Evolutionary conservation across 2,329 filamentous ascomycete species (phyloP).

Genomic region (Venturia aucupariae): DNA sequence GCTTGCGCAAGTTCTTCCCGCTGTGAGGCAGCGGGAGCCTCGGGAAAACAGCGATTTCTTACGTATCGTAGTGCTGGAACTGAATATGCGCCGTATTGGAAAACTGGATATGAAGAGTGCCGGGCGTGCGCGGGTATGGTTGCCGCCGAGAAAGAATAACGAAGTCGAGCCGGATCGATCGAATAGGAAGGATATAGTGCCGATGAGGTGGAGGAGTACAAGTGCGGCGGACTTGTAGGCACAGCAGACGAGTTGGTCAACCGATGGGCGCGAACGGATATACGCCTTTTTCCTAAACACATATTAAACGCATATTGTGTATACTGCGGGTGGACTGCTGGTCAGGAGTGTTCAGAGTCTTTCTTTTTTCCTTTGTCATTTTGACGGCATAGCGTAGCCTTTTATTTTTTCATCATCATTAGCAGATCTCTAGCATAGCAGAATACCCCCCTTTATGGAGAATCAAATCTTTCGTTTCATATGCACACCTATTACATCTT

Average conservation of each 20-base stretch:
- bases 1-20: slow-evolving; percentile 24
- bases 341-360: background rate
- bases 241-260: no score
- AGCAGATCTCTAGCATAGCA: background rate
- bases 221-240: slow-evolving; percentile 18
- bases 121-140: slow-evolving; percentile 49
- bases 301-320: background rate
- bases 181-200: slow-evolving; percentile 22
- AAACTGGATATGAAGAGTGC: slow-evolving; percentile 49
- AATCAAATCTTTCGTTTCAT: background rate
- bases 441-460: background rate
- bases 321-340: background rate
- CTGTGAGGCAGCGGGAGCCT: slow-evolving; percentile 50
- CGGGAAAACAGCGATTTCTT: slow-evolving; percentile 56
- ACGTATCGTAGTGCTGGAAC: slow-evolving; percentile 55
- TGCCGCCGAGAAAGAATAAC: slow-evolving; percentile 44
- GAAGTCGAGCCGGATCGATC: slow-evolving; percentile 20
- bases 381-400: background rate
- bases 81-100: slow-evolving; percentile 57
- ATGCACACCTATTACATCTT: no score
- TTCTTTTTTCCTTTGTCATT: background rate
- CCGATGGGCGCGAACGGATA: background rate
- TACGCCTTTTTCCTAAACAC: background rate
- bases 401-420: background rate
- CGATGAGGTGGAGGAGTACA: slow-evolving; percentile 28